Conservation (phyloP, 768 basidiomycete species). For the Boletellus sp. region DNA sequence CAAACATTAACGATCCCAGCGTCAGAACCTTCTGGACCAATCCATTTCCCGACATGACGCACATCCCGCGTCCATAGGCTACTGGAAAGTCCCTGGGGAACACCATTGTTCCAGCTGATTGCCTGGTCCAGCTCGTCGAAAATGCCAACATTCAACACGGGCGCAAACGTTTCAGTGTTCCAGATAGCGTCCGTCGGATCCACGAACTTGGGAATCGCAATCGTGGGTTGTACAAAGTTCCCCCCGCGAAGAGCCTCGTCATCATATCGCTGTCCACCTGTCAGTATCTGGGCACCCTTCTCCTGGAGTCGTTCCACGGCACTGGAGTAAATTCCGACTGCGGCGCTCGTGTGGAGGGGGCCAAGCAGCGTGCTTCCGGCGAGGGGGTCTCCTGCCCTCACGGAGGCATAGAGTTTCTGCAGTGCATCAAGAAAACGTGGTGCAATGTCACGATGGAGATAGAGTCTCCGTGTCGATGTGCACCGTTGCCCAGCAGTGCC, state of each 20-base stretch:
- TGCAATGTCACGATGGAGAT: slow-evolving; percentile 81
- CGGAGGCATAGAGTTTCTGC: slow-evolving; percentile 63
- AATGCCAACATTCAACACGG: slow-evolving; percentile 80
- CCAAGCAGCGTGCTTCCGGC: slow-evolving; percentile 71
- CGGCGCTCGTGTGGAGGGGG: slow-evolving; percentile 73
- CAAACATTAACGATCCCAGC: slow-evolving; percentile 89
- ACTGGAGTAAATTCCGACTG: slow-evolving; percentile 59
- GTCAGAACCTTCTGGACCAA: slow-evolving; percentile 86
- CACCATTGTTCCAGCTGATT: slow-evolving; percentile 86
- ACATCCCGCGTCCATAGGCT: slow-evolving; percentile 88
- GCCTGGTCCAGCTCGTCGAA: slow-evolving; percentile 87
- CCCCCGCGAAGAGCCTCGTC: slow-evolving; percentile 56
- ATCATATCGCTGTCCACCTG: slow-evolving; percentile 61
- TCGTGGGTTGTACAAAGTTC: slow-evolving; percentile 87
- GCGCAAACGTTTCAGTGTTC: slow-evolving; percentile 83
- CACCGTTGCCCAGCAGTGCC: slow-evolving; percentile 77
- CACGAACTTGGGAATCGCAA: slow-evolving; percentile 62
- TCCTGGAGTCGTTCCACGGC: slow-evolving; percentile 60
- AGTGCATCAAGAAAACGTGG: slow-evolving; percentile 72
- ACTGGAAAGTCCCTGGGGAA: slow-evolving; percentile 88
- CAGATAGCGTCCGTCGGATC: slow-evolving; percentile 58
- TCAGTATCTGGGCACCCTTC: slow-evolving; percentile 72
- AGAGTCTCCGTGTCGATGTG: slow-evolving; percentile 88
- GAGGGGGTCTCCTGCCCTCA: slow-evolving; percentile 86
- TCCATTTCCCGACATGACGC: slow-evolving; percentile 84